Evolutionary conservation across 257 asterid genomes (phyloP).

Genomic region (Gynochthodes officinalis): DNA sequence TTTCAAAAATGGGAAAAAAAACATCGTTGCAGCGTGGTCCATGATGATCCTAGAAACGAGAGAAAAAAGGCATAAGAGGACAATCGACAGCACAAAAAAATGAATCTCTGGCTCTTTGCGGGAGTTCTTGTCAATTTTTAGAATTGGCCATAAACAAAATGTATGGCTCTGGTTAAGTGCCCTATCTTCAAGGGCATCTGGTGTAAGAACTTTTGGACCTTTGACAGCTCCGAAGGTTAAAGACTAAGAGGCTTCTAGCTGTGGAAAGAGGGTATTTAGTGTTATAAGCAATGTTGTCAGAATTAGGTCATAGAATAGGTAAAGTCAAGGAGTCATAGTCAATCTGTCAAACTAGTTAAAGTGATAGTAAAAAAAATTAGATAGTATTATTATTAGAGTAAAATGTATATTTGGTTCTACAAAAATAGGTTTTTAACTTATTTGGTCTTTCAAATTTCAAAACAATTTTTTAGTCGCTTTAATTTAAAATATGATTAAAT

Average conservation of each 20-base stretch:
- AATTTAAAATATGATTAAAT: no score
- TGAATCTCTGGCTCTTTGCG: slow-evolving; percentile 3
- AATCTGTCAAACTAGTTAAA: no score
- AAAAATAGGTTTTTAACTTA: no score
- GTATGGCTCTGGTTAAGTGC: slow-evolving; percentile 25
- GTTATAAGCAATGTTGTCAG: no score
- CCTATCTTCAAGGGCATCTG: slow-evolving; percentile 25
- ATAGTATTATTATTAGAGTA: no score
- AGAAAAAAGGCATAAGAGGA: not conserved
- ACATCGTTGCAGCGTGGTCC: slow-evolving; percentile 19
- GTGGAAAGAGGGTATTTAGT: not conserved
- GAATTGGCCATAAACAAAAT: slow-evolving; percentile 1
- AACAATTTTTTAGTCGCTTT: no score
- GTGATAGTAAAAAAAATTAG: no score
- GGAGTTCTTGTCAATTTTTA: not conserved
- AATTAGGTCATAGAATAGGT: no score
- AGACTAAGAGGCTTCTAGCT: not conserved
- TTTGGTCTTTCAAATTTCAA: no score
- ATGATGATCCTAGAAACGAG: not conserved
- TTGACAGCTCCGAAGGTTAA: no score
- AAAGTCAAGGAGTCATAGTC: no score
- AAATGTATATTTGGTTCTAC: no score
- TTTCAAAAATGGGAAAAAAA: not conserved
- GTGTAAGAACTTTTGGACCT: not conserved
- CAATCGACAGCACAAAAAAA: not conserved